These are phyloP conservation scores for Pyrenochaeta sp. DNA, from an alignment of 2,329 filamentous ascomycete species.

Conservation along the genomic window DNA sequence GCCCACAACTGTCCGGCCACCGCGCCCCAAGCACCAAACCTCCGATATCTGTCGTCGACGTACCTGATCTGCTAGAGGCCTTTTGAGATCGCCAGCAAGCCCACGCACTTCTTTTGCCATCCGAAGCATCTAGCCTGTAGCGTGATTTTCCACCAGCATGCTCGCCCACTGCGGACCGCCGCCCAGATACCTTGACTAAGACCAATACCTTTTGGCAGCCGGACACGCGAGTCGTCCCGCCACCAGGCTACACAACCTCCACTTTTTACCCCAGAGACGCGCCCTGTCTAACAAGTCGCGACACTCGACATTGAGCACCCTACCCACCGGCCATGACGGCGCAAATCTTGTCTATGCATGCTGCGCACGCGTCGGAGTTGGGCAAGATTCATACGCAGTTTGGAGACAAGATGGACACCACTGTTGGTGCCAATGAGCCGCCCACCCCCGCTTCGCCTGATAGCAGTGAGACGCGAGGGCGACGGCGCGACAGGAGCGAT, in stretches of 20 bases:
- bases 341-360: constrained; percentile 50
- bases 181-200: constrained; percentile 24
- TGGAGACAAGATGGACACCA: constrained; percentile 46
- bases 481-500: constrained; percentile 48
- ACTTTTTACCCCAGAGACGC: constrained; percentile 24
- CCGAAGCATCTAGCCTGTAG: constrained; percentile 11
- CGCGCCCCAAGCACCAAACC: not conserved
- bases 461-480: constrained; percentile 46
- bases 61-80: constrained; percentile 16
- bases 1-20: constrained; percentile 1
- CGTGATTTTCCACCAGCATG: constrained; percentile 30
- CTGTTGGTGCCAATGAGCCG: constrained; percentile 35
- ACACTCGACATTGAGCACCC: constrained; percentile 13
- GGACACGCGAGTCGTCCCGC: constrained; percentile 27
- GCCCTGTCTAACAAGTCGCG: constrained; percentile 14
- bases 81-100: constrained; percentile 5
- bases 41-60: constrained; percentile 3
- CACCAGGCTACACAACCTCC: constrained; percentile 28
- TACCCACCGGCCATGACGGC: constrained; percentile 45
- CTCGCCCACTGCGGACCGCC: constrained; percentile 23
- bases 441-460: constrained; percentile 46
- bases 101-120: constrained; percentile 4
- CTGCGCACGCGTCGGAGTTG: constrained; percentile 47
- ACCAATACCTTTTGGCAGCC: constrained; percentile 14
- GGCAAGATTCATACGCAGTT: constrained; percentile 44